These are phyloP conservation scores for Dactylellina drechsleri DNA, from an alignment of 2,329 filamentous ascomycete species.

Conservation along the genomic window DNA sequence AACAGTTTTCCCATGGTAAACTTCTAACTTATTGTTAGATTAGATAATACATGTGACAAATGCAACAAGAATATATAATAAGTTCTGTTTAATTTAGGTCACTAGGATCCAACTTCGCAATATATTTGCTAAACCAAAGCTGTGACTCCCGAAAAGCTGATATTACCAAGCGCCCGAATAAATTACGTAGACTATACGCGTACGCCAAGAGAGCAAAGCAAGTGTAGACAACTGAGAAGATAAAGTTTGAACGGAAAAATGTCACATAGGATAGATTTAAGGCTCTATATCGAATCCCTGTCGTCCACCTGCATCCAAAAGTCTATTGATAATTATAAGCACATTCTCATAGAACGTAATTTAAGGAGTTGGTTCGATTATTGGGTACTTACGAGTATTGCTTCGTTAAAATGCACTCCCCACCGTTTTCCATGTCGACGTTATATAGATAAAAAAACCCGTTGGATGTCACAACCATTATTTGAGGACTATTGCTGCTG, in stretches of 20 bases:
- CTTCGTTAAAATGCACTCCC: conserved; percentile 89
- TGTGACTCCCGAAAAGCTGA: neutral
- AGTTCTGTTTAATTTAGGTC: too few species aligned
- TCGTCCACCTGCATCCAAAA: conserved; percentile 46
- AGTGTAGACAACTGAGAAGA: neutral
- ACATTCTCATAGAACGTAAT: too few species aligned
- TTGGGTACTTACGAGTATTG: conserved; percentile 83
- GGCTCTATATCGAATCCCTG: conserved; percentile 43
- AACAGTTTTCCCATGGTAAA: too few species aligned
- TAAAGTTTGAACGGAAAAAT: neutral
- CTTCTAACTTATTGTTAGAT: too few species aligned
- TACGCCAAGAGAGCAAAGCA: conserved; percentile 12
- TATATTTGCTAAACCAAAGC: neutral
- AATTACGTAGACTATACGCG: neutral
- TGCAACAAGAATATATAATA: too few species aligned
- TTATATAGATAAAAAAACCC: conserved; percentile 95
- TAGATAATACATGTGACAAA: too few species aligned
- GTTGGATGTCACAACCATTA: conserved; percentile 98
- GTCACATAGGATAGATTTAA: neutral
- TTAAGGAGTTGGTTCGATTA: neutral
- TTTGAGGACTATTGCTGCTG: conserved; percentile 91
- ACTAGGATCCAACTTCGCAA: neutral
- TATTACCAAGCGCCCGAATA: conserved; percentile 1
- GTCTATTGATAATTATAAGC: conserved; percentile 9
- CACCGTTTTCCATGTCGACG: conserved; percentile 92